Percentiles rank a stretch among this genome's conserved stretches.
These are phyloP conservation scores for Coprinopsis marcescibilis DNA, from an alignment of 768 basidiomycete genomes.

Conservation along the genomic window DNA sequence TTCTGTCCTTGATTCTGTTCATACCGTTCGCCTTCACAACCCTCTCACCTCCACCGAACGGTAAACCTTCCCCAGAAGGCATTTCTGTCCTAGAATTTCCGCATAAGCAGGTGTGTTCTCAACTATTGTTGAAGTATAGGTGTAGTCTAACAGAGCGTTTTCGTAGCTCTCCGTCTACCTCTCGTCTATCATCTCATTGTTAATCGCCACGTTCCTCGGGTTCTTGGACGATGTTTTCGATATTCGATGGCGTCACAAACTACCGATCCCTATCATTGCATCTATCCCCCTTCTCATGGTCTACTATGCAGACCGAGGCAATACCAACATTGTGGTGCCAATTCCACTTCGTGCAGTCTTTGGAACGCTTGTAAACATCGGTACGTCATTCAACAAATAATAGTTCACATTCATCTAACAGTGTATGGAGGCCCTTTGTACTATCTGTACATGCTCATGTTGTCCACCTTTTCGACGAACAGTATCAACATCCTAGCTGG, in stretches of 20 bases:
- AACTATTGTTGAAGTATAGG: neutral
- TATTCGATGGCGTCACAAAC: constrained; percentile 96
- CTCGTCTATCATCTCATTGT: constrained; percentile 84
- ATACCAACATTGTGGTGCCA: constrained; percentile 91
- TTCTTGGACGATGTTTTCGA: constrained; percentile 98
- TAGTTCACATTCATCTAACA: neutral
- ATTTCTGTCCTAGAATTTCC: constrained; percentile 66
- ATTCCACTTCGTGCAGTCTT: constrained; percentile 69
- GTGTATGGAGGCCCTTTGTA: constrained; percentile 76
- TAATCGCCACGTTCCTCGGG: constrained; percentile 90
- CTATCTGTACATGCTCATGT: constrained; percentile 92
- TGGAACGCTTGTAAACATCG: constrained; percentile 80
- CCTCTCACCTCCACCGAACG: constrained; percentile 41
- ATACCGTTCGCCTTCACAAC: constrained; percentile 93
- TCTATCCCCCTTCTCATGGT: constrained; percentile 93
- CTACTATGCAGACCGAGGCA: constrained; percentile 91
- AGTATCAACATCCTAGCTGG: constrained; percentile 98
- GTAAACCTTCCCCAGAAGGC: constrained; percentile 46
- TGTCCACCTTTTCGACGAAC: constrained; percentile 96
- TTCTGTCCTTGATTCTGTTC: constrained; percentile 81
- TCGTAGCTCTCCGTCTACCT: constrained; percentile 83
- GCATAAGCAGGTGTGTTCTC: constrained; percentile 62
- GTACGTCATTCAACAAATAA: constrained; percentile 35
- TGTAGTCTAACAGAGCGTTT: neutral
- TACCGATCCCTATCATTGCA: constrained; percentile 95